phyloP scores from a whole-genome alignment of 257 asterid species.

The Coffea eugenioides region DNA sequence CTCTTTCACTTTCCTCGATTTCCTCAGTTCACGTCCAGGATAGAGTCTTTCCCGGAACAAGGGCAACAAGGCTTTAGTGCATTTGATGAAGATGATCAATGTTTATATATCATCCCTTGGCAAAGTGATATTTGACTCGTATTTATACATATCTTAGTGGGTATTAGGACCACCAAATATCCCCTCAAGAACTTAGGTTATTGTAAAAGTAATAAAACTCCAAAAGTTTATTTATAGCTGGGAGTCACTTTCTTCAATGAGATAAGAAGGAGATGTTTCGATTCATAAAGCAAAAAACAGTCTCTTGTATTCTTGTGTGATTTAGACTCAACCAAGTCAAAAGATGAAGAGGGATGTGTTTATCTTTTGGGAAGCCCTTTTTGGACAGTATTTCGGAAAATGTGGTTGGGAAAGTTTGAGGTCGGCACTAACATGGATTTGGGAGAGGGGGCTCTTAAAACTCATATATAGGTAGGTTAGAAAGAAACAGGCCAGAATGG shows the following conservation, averaged over 20 bases:
- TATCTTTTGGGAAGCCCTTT: constrained; percentile 30
- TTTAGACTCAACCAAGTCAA: constrained; percentile 47
- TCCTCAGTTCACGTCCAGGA: neutral
- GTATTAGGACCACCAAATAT: constrained; percentile 21
- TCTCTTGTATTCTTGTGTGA: constrained; percentile 46
- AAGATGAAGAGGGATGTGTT: constrained; percentile 18
- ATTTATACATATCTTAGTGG: neutral
- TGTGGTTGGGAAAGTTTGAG: constrained; percentile 25
- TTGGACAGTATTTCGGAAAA: constrained; percentile 20
- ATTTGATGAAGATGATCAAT: neutral
- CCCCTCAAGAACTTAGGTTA: neutral
- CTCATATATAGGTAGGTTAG: constrained; percentile 26
- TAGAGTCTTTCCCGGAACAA: neutral
- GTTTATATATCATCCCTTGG: neutral
- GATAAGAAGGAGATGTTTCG: constrained; percentile 26
- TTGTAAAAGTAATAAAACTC: constrained; percentile 27
- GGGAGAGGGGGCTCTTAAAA: neutral
- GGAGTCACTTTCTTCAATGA: constrained; percentile 45
- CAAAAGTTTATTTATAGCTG: constrained; percentile 32
- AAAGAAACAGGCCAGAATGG: constrained; percentile 33
- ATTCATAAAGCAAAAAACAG: constrained; percentile 38
- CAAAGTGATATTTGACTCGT: neutral
- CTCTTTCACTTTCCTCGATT: neutral
- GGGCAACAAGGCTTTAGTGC: neutral
- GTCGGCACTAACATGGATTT: neutral